Evolutionary conservation across 2,329 filamentous ascomycete species (phyloP).

Genomic region (Colletotrichum musae): DNA sequence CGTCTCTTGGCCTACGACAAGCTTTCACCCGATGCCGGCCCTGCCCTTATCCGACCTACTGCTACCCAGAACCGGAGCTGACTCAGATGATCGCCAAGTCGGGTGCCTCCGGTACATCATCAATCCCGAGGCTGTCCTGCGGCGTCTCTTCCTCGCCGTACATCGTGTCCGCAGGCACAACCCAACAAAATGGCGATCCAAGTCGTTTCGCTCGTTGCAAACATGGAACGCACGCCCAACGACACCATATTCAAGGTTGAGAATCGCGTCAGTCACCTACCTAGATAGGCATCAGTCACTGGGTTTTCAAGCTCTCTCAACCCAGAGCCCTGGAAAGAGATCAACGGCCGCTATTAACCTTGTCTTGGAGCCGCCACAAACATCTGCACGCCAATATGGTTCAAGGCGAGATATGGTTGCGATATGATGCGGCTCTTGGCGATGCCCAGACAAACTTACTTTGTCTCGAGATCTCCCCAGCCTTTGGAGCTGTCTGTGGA

Average conservation of each 20-base stretch:
- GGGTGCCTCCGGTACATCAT: constrained; percentile 4
- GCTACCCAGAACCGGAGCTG: constrained; percentile 17
- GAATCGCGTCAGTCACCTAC: background rate
- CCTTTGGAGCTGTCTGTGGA: background rate
- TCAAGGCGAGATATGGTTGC: constrained; percentile 1
- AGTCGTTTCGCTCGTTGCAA: background rate
- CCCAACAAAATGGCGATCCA: background rate
- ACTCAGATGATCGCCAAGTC: constrained; percentile 4
- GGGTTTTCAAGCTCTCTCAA: background rate
- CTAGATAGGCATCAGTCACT: background rate
- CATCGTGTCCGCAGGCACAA: background rate
- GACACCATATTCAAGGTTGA: background rate
- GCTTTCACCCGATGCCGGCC: constrained; percentile 25
- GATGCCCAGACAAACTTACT: constrained; percentile 14
- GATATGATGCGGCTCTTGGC: constrained; percentile 28
- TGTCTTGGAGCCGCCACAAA: background rate
- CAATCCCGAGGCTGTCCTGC: background rate
- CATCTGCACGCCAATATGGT: background rate
- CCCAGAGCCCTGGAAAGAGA: background rate
- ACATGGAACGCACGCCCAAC: constrained; percentile 6
- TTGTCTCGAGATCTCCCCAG: background rate
- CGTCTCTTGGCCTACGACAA: constrained; percentile 25
- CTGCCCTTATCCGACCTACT: background rate
- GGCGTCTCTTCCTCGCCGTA: background rate
- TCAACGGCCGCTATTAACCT: background rate